Evolutionary conservation across 495 filamentous ascomycete genomes (phyloP).

Genomic region (Hamigera avellanea): DNA sequence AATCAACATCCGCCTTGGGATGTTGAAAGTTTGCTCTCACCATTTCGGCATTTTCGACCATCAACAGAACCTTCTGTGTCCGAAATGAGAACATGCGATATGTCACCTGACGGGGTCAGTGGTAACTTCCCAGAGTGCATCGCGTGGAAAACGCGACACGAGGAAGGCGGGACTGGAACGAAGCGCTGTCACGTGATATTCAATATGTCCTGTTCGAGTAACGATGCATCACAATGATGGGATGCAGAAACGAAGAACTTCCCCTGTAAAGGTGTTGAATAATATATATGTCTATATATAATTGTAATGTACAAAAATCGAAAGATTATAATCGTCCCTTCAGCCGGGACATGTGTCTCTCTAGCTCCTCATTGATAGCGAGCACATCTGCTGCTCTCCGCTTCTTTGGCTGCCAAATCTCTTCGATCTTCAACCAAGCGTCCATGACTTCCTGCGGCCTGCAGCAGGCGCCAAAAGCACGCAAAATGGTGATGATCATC

Average conservation of each 20-base stretch:
- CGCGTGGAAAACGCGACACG: no score
- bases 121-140: no score
- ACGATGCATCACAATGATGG: no score
- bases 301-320: not conserved
- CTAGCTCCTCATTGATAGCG: conserved; percentile 28
- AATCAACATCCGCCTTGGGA: conserved; percentile 58
- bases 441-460: conserved; percentile 26
- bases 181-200: conserved; percentile 11
- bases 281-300: not conserved
- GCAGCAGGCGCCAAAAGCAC: conserved; percentile 31
- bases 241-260: no score
- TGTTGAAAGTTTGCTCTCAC: conserved; percentile 7
- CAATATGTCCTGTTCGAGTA: not conserved
- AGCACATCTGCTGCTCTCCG: conserved; percentile 26
- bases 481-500: conserved; percentile 28
- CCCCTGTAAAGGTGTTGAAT: no score
- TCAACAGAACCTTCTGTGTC: not conserved
- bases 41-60: conserved; percentile 17
- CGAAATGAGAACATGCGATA: no score
- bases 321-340: conserved; percentile 1
- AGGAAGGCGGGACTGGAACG: no score
- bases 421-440: conserved; percentile 30
- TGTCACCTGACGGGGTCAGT: no score
- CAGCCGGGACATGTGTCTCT: conserved; percentile 18
- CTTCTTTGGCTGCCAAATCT: conserved; percentile 28